A percentile compares a stretch with the other conserved stretches of the same genome.
phyloP scores from a whole-genome alignment of 2,329 filamentous ascomycete species.

The Sporothrix brunneoviolacea region DNA sequence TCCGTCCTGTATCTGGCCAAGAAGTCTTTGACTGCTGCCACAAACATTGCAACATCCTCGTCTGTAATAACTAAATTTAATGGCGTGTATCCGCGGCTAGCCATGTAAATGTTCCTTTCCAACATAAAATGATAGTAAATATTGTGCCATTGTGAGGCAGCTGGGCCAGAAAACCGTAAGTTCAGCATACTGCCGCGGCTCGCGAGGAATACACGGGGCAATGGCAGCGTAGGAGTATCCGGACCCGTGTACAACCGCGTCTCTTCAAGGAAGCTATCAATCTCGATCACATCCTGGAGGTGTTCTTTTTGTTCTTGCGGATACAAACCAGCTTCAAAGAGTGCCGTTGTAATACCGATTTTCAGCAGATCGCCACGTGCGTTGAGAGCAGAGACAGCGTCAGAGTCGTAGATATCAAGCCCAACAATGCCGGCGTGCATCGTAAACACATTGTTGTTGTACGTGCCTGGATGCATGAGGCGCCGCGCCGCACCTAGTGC shows the following conservation, averaged over 20 bases:
- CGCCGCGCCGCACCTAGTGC: conserved; percentile 49
- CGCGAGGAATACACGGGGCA: conserved; percentile 17
- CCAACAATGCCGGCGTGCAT: conserved; percentile 48
- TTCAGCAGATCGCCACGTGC: conserved; percentile 26
- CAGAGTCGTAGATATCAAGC: conserved; percentile 30
- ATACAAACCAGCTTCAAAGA: conserved; percentile 24
- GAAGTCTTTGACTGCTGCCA: conserved; percentile 15
- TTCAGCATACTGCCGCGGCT: conserved; percentile 28
- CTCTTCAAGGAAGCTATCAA: conserved; percentile 12
- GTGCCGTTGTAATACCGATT: conserved; percentile 23
- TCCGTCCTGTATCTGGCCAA: conserved; percentile 4
- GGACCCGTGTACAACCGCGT: conserved; percentile 7
- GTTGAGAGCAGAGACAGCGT: conserved; percentile 27
- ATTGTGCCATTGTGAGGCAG: conserved; percentile 16
- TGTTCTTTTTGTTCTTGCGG: conserved; percentile 11
- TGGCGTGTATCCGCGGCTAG: conserved; percentile 20
- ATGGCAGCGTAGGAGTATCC: conserved; percentile 1
- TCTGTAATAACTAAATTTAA: conserved; percentile 21
- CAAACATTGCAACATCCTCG: conserved; percentile 19
- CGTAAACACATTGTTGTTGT: conserved; percentile 55
- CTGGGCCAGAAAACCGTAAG: conserved; percentile 32
- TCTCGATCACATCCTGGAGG: conserved; percentile 11
- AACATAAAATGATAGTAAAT: conserved; percentile 24
- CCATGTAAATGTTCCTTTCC: conserved; percentile 22
- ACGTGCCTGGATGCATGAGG: conserved; percentile 51